Percentiles rank a stretch among this genome's conserved stretches.
Evolutionary conservation across 257 asterid genomes (phyloP).

Genomic region (Solanum virginianum): DNA sequence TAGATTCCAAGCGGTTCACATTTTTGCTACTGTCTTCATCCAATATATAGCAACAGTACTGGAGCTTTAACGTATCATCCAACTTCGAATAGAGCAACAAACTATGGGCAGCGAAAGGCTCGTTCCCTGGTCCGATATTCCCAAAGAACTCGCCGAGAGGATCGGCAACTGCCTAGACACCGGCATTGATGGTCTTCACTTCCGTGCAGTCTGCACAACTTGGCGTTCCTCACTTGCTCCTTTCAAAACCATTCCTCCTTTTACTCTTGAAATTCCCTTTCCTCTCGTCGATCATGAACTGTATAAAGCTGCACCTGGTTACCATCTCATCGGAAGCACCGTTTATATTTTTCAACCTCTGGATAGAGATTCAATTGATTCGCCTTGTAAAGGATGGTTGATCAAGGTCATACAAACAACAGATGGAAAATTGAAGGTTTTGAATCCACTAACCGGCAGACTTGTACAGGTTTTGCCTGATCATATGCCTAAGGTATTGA

Average conservation of each 20-base stretch:
- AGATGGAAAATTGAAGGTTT: neutral
- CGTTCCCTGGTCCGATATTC: neutral
- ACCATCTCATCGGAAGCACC: neutral
- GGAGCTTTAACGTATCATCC: neutral
- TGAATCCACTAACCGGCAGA: neutral
- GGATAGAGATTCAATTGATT: neutral
- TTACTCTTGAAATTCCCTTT: neutral
- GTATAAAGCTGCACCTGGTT: neutral
- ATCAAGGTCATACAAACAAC: neutral
- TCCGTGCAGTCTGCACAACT: neutral
- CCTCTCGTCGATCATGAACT: neutral
- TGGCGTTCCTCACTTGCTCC: constrained; percentile 1
- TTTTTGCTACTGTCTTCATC: neutral
- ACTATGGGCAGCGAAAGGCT: neutral
- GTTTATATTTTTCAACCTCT: neutral
- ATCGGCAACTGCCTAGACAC: neutral
- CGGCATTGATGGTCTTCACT: neutral
- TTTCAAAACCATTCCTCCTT: neutral
- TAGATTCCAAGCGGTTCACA: neutral
- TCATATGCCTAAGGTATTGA: neutral
- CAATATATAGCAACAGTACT: neutral
- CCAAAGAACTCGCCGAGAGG: neutral
- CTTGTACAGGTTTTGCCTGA: neutral
- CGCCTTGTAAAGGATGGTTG: neutral
- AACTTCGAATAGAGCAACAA: neutral